phyloP scores from a whole-genome alignment of 345 rosid species.

The Turritis glabra region DNA sequence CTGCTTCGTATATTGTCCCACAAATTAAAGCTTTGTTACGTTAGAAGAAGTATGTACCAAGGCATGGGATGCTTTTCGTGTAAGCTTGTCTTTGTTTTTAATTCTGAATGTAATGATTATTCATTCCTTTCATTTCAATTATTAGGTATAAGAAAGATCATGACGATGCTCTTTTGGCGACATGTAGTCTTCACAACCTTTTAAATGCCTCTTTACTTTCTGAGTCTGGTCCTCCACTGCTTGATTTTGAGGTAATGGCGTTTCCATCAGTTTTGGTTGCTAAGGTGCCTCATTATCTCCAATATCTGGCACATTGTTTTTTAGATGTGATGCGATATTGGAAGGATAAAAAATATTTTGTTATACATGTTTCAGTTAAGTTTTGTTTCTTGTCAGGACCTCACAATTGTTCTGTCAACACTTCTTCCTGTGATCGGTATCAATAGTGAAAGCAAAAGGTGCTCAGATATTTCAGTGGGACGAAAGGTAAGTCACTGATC shows the following conservation, averaged over 20 bases:
- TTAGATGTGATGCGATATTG: neutral
- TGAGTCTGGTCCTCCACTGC: slow-evolving; percentile 94
- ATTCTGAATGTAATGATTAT: slow-evolving; percentile 9
- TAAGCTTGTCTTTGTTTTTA: neutral
- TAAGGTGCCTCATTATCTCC: slow-evolving; percentile 14
- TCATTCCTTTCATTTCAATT: slow-evolving; percentile 23
- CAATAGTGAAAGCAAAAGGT: slow-evolving; percentile 62
- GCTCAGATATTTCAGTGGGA: slow-evolving; percentile 66
- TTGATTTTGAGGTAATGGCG: slow-evolving; percentile 88
- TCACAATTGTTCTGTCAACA: slow-evolving; percentile 77
- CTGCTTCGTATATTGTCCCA: slow-evolving; percentile 14
- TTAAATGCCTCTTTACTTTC: slow-evolving; percentile 74
- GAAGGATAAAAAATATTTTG: neutral
- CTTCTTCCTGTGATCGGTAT: slow-evolving; percentile 81
- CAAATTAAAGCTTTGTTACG: slow-evolving; percentile 1
- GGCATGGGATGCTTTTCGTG: slow-evolving; percentile 6
- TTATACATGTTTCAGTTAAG: slow-evolving; percentile 22
- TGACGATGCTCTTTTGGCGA: slow-evolving; percentile 79
- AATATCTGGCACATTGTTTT: neutral
- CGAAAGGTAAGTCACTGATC: slow-evolving; percentile 58
- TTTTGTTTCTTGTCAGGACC: slow-evolving; percentile 57
- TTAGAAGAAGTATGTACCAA: slow-evolving; percentile 7
- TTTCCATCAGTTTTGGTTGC: slow-evolving; percentile 17
- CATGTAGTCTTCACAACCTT: slow-evolving; percentile 78
- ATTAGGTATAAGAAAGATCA: slow-evolving; percentile 84